Conservation (phyloP, 2,329 filamentous ascomycete species). For the Aspergillus ustus region DNA sequence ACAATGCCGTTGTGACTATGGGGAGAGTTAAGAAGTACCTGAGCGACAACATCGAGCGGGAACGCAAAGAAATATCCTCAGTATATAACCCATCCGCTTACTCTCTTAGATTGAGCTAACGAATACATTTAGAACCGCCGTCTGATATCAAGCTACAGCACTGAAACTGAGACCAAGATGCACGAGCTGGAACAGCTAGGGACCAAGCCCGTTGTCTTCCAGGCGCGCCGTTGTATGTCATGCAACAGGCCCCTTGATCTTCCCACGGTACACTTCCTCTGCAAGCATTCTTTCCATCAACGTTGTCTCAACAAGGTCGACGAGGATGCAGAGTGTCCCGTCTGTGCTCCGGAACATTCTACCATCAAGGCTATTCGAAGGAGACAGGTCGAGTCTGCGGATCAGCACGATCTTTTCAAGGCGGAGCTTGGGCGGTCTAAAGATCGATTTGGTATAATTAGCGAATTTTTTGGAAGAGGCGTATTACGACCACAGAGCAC, state of each 20-base stretch:
- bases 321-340: slow-evolving; percentile 76
- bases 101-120: slow-evolving; percentile 22
- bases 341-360: slow-evolving; percentile 81
- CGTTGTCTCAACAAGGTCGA: slow-evolving; percentile 75
- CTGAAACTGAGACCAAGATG: slow-evolving; percentile 80
- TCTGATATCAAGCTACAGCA: slow-evolving; percentile 80
- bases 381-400: slow-evolving; percentile 83
- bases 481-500: slow-evolving; percentile 68
- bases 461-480: slow-evolving; percentile 92
- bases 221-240: slow-evolving; percentile 82
- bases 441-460: slow-evolving; percentile 87
- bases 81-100: slow-evolving; percentile 33
- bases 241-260: slow-evolving; percentile 81
- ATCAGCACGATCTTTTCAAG: slow-evolving; percentile 86
- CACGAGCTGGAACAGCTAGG: slow-evolving; percentile 77
- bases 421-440: slow-evolving; percentile 76
- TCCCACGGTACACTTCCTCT: slow-evolving; percentile 92
- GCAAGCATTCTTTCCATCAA: slow-evolving; percentile 96
- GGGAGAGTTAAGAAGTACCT: slow-evolving; percentile 96
- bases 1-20: slow-evolving; percentile 87
- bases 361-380: slow-evolving; percentile 85
- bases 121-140: slow-evolving; percentile 66
- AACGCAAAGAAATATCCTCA: slow-evolving; percentile 81
- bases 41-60: slow-evolving; percentile 82
- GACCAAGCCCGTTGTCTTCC: slow-evolving; percentile 84